Conservation (phyloP, 768 basidiomycete species). For the Pulveroboletus ravenelii region DNA sequence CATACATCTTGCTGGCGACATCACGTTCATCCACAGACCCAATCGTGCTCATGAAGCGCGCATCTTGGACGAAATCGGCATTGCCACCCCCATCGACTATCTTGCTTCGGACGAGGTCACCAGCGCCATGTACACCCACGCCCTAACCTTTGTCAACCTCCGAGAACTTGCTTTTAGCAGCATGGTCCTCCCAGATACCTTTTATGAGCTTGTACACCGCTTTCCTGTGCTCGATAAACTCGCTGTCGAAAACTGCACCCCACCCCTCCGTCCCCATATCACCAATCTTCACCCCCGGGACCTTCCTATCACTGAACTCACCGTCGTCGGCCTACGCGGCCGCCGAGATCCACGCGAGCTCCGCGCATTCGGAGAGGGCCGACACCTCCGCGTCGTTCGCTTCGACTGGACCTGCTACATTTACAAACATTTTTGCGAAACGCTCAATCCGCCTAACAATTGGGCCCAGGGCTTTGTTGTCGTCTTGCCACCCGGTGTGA, state of each 20-base stretch:
- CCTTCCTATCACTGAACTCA: conserved; percentile 42
- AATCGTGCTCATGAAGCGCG: conserved; percentile 24
- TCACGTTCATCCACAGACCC: conserved; percentile 14
- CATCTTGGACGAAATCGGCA: conserved; percentile 19
- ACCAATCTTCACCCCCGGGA: conserved; percentile 25
- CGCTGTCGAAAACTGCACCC: conserved; percentile 39
- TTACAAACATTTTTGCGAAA: conserved; percentile 26
- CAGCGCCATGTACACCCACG: conserved; percentile 18
- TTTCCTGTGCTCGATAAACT: conserved; percentile 37
- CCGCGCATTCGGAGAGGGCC: conserved; percentile 34
- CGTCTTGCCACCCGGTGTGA: conserved; percentile 5
- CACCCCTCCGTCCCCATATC: conserved; percentile 19
- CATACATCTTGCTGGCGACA: conserved; percentile 14
- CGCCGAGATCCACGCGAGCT: conserved; percentile 21
- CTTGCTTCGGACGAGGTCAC: conserved; percentile 19
- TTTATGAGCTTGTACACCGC: conserved; percentile 34
- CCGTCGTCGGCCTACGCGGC: conserved; percentile 35
- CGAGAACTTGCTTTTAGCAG: conserved; percentile 34
- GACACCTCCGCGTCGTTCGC: conserved; percentile 36
- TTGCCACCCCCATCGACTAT: conserved; percentile 17
- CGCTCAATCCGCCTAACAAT: conserved; percentile 5
- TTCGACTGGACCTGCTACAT: conserved; percentile 42
- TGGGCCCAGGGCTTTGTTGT: conserved; percentile 14
- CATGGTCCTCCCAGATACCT: conserved; percentile 34
- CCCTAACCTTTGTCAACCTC: conserved; percentile 31